Percentiles rank a stretch among this genome's conserved stretches.
phyloP scores from a whole-genome alignment of 78 protist species.

The Diacronema lutheri region DNA sequence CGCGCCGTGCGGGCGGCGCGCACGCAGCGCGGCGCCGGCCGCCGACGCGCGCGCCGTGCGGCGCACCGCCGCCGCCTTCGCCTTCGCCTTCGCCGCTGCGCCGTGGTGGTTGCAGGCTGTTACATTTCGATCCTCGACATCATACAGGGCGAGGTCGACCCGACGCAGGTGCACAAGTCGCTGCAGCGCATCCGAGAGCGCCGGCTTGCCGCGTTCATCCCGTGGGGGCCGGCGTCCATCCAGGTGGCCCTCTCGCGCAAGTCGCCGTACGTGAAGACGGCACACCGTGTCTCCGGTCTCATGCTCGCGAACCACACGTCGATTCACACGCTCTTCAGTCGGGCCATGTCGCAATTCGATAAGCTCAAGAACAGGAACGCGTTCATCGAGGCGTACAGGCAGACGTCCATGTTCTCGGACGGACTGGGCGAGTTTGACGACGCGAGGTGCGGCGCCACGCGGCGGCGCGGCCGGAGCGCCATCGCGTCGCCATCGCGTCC shows the following conservation, averaged over 20 bases:
- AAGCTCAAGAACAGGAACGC: conserved; percentile 55
- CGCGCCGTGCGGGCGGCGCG: no score
- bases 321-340: conserved; percentile 63
- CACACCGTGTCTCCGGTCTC: conserved; percentile 96
- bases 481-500: no score
- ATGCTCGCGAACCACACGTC: conserved; percentile 99
- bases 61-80: no score
- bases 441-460: conserved; percentile 32
- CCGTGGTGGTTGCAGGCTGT: conserved; percentile 74
- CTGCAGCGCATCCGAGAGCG: conserved; percentile 93
- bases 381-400: conserved; percentile 56
- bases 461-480: neutral
- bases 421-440: conserved; percentile 86
- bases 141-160: conserved; percentile 98
- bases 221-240: conserved; percentile 99
- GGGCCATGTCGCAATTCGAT: conserved; percentile 73
- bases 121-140: conserved; percentile 95
- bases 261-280: conserved; percentile 83
- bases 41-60: no score
- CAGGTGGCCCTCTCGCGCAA: conserved; percentile 86
- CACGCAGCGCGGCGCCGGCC: no score
- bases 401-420: conserved; percentile 53
- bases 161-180: conserved; percentile 96
- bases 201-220: conserved; percentile 89
- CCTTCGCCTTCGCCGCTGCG: no score